A percentile compares a stretch with the other conserved stretches of the same genome.
phyloP scores from a whole-genome alignment of 768 basidiomycete genomes.

The Crassisporium funariophilum region DNA sequence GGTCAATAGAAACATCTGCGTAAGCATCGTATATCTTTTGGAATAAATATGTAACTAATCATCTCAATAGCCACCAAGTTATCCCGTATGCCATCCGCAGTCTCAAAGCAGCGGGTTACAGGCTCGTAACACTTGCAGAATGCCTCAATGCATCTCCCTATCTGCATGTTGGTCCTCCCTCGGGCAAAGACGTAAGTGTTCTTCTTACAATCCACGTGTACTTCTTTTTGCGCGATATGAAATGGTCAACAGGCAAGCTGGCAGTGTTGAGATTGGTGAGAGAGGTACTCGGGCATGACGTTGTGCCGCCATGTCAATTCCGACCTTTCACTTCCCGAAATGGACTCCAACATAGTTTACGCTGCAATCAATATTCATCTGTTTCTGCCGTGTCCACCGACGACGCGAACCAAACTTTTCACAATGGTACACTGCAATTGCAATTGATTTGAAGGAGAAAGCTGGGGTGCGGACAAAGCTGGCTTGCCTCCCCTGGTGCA shows the following conservation, averaged over 20 bases:
- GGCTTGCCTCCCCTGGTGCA: too few species aligned
- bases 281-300: too few species aligned
- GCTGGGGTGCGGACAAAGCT: too few species aligned
- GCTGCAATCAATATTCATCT: too few species aligned
- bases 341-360: too few species aligned
- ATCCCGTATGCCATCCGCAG: constrained; percentile 41
- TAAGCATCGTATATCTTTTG: not conserved
- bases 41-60: not conserved
- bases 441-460: too few species aligned
- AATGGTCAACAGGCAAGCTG: constrained; percentile 7
- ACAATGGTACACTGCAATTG: too few species aligned
- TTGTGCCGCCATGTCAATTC: too few species aligned
- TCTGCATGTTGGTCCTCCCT: constrained; percentile 32
- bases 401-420: too few species aligned
- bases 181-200: constrained; percentile 31
- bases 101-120: constrained; percentile 42
- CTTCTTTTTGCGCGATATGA: not conserved
- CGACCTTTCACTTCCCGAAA: too few species aligned
- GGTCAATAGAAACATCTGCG: constrained; percentile 28
- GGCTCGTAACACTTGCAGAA: constrained; percentile 44
- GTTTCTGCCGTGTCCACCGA: too few species aligned
- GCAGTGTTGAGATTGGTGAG: constrained; percentile 9
- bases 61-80: constrained; percentile 27
- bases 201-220: not conserved
- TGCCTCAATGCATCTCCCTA: constrained; percentile 43